A percentile compares a stretch with the other conserved stretches of the same genome.
Conservation (phyloP, 257 asterid genomes). For the Eucommia ulmoides region DNA sequence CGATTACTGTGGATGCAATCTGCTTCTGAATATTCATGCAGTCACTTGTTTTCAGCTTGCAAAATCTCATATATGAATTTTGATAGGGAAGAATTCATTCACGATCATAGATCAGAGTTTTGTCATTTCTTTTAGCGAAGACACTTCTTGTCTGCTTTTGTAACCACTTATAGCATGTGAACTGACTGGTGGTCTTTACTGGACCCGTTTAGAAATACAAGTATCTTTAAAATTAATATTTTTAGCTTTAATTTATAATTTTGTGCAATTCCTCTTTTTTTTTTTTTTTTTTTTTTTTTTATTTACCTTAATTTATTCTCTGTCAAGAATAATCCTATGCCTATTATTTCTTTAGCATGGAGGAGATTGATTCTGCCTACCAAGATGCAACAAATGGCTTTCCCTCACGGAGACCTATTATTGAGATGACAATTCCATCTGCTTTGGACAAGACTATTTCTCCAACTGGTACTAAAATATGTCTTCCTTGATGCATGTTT, state of each 20-base stretch:
- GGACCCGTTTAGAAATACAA: background rate
- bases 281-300: too few relatives aligned
- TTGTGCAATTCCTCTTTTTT: too few relatives aligned
- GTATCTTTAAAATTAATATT: too few relatives aligned
- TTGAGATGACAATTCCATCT: constrained; percentile 98
- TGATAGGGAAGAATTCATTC: too few relatives aligned
- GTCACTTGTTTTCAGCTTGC: too few relatives aligned
- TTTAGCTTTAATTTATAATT: too few relatives aligned
- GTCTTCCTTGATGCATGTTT: background rate
- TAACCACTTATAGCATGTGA: background rate
- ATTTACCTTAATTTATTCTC: too few relatives aligned
- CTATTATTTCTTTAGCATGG: constrained; percentile 40
- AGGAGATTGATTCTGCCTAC: constrained; percentile 71
- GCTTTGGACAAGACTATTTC: constrained; percentile 77
- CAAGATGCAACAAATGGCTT: constrained; percentile 65
- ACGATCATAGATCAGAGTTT: too few relatives aligned
- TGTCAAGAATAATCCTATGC: constrained; percentile 1
- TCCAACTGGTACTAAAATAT: constrained; percentile 52
- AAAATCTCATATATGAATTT: too few relatives aligned
- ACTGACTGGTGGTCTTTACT: background rate
- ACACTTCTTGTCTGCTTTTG: background rate
- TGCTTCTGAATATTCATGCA: too few relatives aligned
- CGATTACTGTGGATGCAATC: too few relatives aligned
- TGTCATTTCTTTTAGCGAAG: too few relatives aligned
- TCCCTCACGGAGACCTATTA: constrained; percentile 77